Evolutionary conservation across 495 filamentous ascomycete species (phyloP).

Genomic region (Opeltia flavorubescens): DNA sequence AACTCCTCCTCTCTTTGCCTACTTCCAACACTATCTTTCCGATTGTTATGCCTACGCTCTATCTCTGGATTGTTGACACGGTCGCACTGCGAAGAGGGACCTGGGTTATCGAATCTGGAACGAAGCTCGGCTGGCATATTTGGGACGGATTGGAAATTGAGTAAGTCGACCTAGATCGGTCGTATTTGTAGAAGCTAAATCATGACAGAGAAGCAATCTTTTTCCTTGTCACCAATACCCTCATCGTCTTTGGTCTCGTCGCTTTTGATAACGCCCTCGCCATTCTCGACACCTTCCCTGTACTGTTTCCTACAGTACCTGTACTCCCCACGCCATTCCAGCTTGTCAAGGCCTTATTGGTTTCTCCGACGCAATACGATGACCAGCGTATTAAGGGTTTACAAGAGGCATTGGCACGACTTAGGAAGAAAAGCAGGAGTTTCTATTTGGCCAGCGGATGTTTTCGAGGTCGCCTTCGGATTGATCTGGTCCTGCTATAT

Average conservation of each 20-base stretch:
- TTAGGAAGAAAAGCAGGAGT: constrained; percentile 47
- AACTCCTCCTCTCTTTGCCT: constrained; percentile 43
- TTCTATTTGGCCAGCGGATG: constrained; percentile 53
- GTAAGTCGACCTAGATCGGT: constrained; percentile 8
- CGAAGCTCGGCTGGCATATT: constrained; percentile 41
- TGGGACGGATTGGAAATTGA: constrained; percentile 53
- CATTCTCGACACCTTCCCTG: constrained; percentile 39
- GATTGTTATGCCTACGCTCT: constrained; percentile 45
- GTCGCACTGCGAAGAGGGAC: constrained; percentile 45
- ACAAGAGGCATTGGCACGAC: constrained; percentile 34
- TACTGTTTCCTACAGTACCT: constrained; percentile 28
- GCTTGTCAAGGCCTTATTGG: constrained; percentile 31
- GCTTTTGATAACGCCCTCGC: constrained; percentile 50
- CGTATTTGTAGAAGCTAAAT: constrained; percentile 2
- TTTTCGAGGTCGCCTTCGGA: constrained; percentile 47
- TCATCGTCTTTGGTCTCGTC: constrained; percentile 51
- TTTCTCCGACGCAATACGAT: constrained; percentile 30
- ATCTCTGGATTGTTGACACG: constrained; percentile 54
- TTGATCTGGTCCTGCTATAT: constrained; percentile 53
- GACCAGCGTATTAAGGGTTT: constrained; percentile 38
- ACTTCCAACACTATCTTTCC: constrained; percentile 34
- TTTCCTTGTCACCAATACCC: constrained; percentile 48
- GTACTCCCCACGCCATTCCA: constrained; percentile 28
- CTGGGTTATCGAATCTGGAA: constrained; percentile 49
- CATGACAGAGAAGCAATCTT: constrained; percentile 41